A percentile compares a stretch with the other conserved stretches of the same genome.
These are phyloP conservation scores for Hypoxylon sp. DNA, from an alignment of 2,329 filamentous ascomycete species.

Conservation along the genomic window DNA sequence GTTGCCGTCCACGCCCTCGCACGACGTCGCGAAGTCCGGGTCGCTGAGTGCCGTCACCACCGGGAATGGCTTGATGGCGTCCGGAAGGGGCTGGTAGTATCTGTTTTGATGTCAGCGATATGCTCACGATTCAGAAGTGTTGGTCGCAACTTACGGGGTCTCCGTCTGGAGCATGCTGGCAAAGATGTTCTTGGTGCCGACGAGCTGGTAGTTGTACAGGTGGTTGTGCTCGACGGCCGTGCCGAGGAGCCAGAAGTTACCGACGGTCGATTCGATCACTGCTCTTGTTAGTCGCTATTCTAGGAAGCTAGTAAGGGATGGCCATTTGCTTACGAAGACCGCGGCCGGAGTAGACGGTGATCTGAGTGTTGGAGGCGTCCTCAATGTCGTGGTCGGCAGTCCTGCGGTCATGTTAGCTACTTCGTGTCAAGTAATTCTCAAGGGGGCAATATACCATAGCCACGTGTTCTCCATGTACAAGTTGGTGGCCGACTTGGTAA, in stretches of 20 bases:
- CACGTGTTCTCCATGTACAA: conserved; percentile 56
- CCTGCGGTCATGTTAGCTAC: conserved; percentile 39
- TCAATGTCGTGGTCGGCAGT: conserved; percentile 64
- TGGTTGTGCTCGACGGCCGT: conserved; percentile 68
- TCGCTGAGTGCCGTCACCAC: conserved; percentile 51
- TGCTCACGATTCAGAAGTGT: background rate
- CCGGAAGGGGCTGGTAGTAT: conserved; percentile 68
- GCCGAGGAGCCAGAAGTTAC: conserved; percentile 64
- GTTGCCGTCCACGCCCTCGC: conserved; percentile 48
- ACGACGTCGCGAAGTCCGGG: conserved; percentile 57
- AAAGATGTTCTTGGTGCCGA: conserved; percentile 63
- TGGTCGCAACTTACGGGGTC: conserved; percentile 56
- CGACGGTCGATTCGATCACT: conserved; percentile 49
- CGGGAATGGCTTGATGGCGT: conserved; percentile 61
- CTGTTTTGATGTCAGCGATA: conserved; percentile 8
- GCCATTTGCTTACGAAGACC: conserved; percentile 52
- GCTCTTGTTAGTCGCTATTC: conserved; percentile 6
- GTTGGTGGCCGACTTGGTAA: conserved; percentile 45
- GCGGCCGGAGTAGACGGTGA: conserved; percentile 61
- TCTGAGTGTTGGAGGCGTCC: conserved; percentile 54
- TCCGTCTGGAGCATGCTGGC: conserved; percentile 70
- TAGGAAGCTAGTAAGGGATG: background rate
- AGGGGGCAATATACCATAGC: conserved; percentile 47
- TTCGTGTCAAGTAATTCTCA: conserved; percentile 27
- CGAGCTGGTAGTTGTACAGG: conserved; percentile 70